Conservation (phyloP, 306 rosid species). For the Malus sylvestris region DNA sequence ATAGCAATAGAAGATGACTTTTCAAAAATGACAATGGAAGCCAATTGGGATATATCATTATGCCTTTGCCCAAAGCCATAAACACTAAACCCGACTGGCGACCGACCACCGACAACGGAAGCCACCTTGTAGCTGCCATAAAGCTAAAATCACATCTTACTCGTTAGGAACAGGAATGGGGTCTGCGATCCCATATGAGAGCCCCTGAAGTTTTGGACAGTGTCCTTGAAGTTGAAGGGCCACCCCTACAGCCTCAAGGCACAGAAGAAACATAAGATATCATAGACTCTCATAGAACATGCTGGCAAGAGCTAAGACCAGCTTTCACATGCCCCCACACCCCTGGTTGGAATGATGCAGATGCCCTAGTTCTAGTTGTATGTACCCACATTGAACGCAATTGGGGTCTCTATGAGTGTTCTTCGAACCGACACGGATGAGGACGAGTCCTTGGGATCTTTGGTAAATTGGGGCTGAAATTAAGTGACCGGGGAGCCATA, state of each 20-base stretch:
- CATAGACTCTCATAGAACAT: not conserved
- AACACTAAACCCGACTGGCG: constrained; percentile 33
- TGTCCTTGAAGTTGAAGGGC: not conserved
- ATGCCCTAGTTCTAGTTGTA: constrained; percentile 23
- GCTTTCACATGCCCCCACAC: constrained; percentile 55
- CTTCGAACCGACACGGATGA: constrained; percentile 49
- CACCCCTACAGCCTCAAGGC: not conserved
- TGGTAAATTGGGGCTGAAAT: constrained; percentile 29
- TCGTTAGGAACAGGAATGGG: not conserved
- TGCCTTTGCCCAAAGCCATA: constrained; percentile 27
- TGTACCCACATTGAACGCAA: not conserved
- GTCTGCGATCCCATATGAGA: not conserved
- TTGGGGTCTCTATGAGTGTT: not conserved
- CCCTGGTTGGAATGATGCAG: constrained; percentile 36
- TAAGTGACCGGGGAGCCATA: not conserved
- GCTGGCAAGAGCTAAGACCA: constrained; percentile 42
- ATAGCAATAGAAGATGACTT: constrained; percentile 27
- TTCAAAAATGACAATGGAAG: not conserved
- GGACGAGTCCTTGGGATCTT: constrained; percentile 38
- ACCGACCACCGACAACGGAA: constrained; percentile 55
- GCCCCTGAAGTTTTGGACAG: not conserved
- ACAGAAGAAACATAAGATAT: not conserved
- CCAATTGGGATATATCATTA: not conserved
- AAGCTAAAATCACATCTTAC: not conserved
- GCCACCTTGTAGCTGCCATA: constrained; percentile 11